Evolutionary conservation across 371 early-diverging fungal genomes (phyloP).

Genomic region (Haplosporangium sp.): DNA sequence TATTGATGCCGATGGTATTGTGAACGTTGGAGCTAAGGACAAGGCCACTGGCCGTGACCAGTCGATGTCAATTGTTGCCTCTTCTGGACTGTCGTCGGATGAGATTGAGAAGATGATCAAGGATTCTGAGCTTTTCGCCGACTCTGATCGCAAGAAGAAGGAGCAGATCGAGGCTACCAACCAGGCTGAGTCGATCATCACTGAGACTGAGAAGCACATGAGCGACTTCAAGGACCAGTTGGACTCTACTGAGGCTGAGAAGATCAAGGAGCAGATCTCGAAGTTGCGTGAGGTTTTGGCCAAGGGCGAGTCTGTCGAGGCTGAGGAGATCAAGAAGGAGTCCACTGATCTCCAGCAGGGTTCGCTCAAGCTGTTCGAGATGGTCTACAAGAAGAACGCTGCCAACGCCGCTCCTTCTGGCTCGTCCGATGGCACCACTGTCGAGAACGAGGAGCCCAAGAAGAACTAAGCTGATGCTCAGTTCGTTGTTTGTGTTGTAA

Average conservation of each 20-base stretch:
- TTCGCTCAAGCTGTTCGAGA: conserved; percentile 94
- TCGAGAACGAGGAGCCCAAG: conserved; percentile 56
- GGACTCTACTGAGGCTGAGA: conserved; percentile 82
- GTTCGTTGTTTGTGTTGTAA: conserved; percentile 4
- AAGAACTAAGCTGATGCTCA: conserved; percentile 58
- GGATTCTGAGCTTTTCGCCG: conserved; percentile 93
- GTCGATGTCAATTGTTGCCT: conserved; percentile 97
- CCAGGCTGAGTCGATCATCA: conserved; percentile 91
- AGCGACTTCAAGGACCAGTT: conserved; percentile 94
- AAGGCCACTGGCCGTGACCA: conserved; percentile 96
- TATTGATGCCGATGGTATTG: conserved; percentile 99
- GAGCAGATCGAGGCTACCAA: conserved; percentile 95
- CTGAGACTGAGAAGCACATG: conserved; percentile 95
- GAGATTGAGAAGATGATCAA: conserved; percentile 98
- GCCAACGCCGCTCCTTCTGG: conserved; percentile 25
- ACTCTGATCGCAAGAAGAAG: conserved; percentile 92
- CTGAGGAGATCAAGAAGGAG: conserved; percentile 83
- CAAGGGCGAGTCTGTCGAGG: conserved; percentile 67
- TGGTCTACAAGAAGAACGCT: conserved; percentile 91
- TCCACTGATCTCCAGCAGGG: conserved; percentile 88
- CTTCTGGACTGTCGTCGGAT: conserved; percentile 94
- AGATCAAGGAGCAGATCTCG: conserved; percentile 83
- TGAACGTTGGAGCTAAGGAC: conserved; percentile 98
- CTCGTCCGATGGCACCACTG: conserved; percentile 57
- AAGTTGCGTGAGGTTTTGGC: conserved; percentile 80